phyloP scores from a whole-genome alignment of 75 land plant genomes.

The Cunninghamia lanceolata region DNA sequence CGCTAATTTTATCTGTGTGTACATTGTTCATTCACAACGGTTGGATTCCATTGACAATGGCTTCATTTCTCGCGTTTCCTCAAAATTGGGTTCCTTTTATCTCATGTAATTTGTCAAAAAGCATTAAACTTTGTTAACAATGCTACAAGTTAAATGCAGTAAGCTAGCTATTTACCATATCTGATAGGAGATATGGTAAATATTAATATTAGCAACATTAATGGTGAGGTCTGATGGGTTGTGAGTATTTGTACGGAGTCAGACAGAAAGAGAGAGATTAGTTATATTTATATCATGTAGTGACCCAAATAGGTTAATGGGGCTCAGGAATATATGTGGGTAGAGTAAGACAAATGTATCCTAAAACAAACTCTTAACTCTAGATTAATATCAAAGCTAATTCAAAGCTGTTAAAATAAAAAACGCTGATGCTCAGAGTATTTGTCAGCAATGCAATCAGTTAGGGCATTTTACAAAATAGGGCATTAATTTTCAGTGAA shows the following conservation, averaged over 20 bases:
- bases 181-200: not conserved
- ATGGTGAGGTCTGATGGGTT: not conserved
- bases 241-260: not conserved
- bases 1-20: not conserved
- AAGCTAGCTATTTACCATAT: not conserved
- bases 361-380: not conserved
- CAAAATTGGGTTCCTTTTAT: not conserved
- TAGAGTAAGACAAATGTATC: not conserved
- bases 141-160: not conserved
- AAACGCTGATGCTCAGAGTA: not conserved
- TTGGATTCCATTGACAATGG: not conserved
- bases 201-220: no score
- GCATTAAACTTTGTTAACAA: not conserved
- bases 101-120: not conserved
- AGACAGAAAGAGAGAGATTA: not conserved
- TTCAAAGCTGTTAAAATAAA: no score
- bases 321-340: not conserved
- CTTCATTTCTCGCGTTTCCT: not conserved
- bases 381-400: no score
- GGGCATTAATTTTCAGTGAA: not conserved
- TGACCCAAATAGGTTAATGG: not conserved
- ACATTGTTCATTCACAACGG: not conserved
- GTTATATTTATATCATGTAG: no score
- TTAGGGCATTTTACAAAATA: no score
- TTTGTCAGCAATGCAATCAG: no score